Evolutionary conservation across 805 yeast genomes (phyloP), one percentile per base, ranked within the genome.

Genomic region (Yarrowia sp.): DNA sequence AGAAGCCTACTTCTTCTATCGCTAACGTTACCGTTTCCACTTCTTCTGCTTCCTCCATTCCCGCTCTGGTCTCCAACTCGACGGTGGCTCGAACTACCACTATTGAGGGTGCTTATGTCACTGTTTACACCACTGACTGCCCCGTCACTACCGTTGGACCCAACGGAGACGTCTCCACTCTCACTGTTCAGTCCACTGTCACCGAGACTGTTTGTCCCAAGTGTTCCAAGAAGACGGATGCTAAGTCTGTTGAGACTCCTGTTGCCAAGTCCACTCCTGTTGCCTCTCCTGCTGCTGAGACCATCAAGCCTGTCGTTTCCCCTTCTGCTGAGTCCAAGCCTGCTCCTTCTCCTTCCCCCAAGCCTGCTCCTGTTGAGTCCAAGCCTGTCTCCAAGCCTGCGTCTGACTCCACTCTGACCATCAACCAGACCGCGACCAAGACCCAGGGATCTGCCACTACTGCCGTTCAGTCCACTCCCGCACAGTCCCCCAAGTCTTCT

Each of bases 191-290:
- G 41, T 48, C 55, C n/a, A 48, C 55, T 13, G 55, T 48, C 17
- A 48, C 55, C 17, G 55, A 48, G 31, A 48, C 55, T 2, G 55
- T 48, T 3, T 48, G 55, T 5, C 55, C 55, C 55, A 48, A 48
- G 55, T 48, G 55, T 13, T 13, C 55, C 31, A 48, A 48, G 50
- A 22, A 18, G 33, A 10, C 36, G 13, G 48, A 43, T 11, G 50
- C 50, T 18, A 31, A n/a, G 18, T 3, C 50, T 44, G 11, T 15
- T 43, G 15, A 22, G 48, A 1, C 50, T 17, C 9, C 28, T 15
- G n/a, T n/a, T n/a, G 9, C 38, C 17, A 14, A 32, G 22, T 22
- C 28, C 28, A 22, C 28, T 22, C 28, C 28, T 22, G 28, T 22
- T 22, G n/a, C n/a, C n/a, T n/a, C n/a, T n/a, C n/a, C n/a, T n/a